A percentile compares a stretch with the other conserved stretches of the same genome.
phyloP scores from a whole-genome alignment of 306 rosid genomes.

The Corylus americana region DNA sequence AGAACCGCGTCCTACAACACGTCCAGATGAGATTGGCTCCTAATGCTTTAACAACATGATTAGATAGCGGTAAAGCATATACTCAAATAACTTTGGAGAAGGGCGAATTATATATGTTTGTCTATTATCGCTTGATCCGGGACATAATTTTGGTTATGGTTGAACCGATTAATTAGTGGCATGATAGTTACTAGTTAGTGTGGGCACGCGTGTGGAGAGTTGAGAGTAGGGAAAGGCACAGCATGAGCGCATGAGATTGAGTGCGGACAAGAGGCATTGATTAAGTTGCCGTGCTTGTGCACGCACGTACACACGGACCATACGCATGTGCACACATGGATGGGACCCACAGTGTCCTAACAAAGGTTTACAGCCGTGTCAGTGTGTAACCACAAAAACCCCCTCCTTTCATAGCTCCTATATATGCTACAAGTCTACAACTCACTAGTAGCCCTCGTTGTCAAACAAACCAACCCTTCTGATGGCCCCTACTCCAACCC shows the following conservation, averaged over 20 bases:
- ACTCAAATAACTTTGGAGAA: no score
- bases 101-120: no score
- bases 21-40: no score
- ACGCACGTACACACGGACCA: constrained; percentile 42
- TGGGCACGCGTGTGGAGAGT: neutral
- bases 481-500: neutral
- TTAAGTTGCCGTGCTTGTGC: constrained; percentile 30
- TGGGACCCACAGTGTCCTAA: constrained; percentile 49
- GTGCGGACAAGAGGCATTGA: neutral
- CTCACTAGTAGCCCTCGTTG: constrained; percentile 15
- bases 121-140: no score
- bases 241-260: neutral
- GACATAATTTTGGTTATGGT: no score
- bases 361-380: constrained; percentile 36
- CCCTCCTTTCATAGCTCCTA: neutral
- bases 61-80: no score
- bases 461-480: neutral
- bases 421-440: no score
- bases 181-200: no score
- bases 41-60: no score
- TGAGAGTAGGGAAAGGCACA: neutral
- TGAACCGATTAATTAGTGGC: no score
- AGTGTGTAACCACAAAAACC: neutral
- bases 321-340: constrained; percentile 57
- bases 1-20: no score